Evolutionary conservation across 2,329 filamentous ascomycete species (phyloP).

Genomic region (Cordyceps farinosa): DNA sequence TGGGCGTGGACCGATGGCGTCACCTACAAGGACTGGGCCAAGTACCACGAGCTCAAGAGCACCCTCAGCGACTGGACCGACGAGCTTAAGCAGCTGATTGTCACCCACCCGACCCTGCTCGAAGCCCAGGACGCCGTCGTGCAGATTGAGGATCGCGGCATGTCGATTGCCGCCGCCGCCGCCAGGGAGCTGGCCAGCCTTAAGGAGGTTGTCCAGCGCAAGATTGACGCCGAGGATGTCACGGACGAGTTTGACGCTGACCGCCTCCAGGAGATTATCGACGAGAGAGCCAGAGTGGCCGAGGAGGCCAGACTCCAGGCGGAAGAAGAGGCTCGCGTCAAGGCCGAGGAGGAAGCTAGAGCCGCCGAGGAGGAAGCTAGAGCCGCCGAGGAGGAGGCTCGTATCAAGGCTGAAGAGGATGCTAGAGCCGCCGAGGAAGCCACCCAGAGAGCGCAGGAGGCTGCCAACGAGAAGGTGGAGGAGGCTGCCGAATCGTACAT

Average conservation of each 20-base stretch:
- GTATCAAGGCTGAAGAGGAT: conserved; percentile 20
- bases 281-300: conserved; percentile 27
- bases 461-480: too few relatives aligned
- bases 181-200: conserved; percentile 76
- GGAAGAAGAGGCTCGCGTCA: conserved; percentile 20
- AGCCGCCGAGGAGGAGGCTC: conserved; percentile 26
- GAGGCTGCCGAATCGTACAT: conserved; percentile 19
- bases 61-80: conserved; percentile 81
- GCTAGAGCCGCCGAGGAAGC: conserved; percentile 16
- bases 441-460: neutral
- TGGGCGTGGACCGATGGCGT: conserved; percentile 97
- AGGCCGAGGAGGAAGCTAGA: conserved; percentile 22
- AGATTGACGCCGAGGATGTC: conserved; percentile 69
- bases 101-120: conserved; percentile 67
- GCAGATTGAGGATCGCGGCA: conserved; percentile 72
- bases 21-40: conserved; percentile 95
- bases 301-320: conserved; percentile 31
- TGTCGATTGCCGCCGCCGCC: conserved; percentile 73
- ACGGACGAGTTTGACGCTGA: conserved; percentile 76
- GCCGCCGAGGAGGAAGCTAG: conserved; percentile 25
- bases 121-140: conserved; percentile 64
- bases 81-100: conserved; percentile 73
- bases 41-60: conserved; percentile 83
- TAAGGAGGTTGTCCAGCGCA: conserved; percentile 82
- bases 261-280: conserved; percentile 50